Percentiles rank a stretch among this genome's conserved stretches.
phyloP scores from a whole-genome alignment of 1,284 basidiomycete genomes.

The Rhodotorula sp. region DNA sequence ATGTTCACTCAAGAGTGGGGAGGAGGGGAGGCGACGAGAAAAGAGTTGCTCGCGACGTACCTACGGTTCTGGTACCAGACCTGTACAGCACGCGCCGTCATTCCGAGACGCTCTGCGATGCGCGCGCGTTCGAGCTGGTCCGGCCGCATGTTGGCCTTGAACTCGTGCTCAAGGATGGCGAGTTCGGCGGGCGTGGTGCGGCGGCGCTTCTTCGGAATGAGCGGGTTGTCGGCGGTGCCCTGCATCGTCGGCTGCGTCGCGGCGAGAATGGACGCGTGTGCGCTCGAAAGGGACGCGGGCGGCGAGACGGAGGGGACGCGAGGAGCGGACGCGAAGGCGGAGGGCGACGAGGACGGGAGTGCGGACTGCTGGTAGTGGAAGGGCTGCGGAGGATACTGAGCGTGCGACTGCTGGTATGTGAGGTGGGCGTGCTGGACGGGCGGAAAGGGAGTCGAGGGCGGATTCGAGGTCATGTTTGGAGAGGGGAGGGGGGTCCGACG shows the following conservation, averaged over 20 bases:
- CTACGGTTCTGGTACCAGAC: conserved; percentile 46
- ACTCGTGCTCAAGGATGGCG: conserved; percentile 45
- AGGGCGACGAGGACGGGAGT: background rate
- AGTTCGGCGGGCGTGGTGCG: conserved; percentile 46
- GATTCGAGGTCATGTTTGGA: conserved; percentile 10
- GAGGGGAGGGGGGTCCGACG: background rate
- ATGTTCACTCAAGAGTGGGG: conserved; percentile 12
- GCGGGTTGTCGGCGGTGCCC: conserved; percentile 32
- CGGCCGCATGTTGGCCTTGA: conserved; percentile 35
- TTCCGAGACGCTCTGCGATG: conserved; percentile 38
- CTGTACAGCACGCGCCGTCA: conserved; percentile 42
- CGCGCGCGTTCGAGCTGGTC: conserved; percentile 31
- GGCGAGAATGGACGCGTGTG: background rate
- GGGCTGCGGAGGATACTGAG: background rate
- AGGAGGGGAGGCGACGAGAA: background rate
- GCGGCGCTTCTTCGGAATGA: conserved; percentile 40
- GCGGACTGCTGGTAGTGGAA: background rate
- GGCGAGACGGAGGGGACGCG: background rate
- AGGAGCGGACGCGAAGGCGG: background rate
- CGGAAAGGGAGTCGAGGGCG: background rate
- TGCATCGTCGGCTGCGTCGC: background rate
- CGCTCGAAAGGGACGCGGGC: too few species aligned
- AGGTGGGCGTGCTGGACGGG: background rate
- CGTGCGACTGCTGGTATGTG: background rate
- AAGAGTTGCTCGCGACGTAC: conserved; percentile 16